Evolutionary conservation across 805 yeast genomes (phyloP), one percentile per base, ranked within the genome.

Genomic region (Kluyveromyces wickerhamii): DNA sequence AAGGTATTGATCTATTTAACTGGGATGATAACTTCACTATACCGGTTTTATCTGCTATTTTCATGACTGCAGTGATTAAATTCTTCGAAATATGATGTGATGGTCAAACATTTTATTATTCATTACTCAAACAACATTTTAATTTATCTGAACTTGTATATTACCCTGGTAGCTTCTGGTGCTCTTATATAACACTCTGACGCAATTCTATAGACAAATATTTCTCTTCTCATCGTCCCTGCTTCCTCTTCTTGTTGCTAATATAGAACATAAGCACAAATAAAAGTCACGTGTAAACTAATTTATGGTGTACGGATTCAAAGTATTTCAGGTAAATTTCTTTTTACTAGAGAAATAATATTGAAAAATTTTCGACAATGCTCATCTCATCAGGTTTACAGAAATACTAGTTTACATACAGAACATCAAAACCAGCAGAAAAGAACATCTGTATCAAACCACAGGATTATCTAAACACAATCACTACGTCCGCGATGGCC

Each of bases 21-120:
- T 63, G 88, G 60, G 98, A 92, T 59, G 98, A 92, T 55, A 92
- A 92, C 58, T 74, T 92, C 49, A 88, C 97, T 30, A 89, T 92
- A 40, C 98, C 98, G 5, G 85, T 85, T 1, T 59, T 89, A 27
- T 79, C 95, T 14, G 79, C 94, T 5, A 51, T 69, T 4, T 75
- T 81, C 46, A 64, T 87, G 43, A 67, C 68, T 49, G 59, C 58
- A 17, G 66, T 73, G 14, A 67, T 79, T 24, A 57, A 52, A 10
- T 23, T 49, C 7, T 59, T 59, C 45, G 54, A 47, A 21, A 52
- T 44, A 30, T 41, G 16, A 33, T 17, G 19, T n/a, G n/a, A n/a
- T n/a, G n/a, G n/a, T n/a, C n/a, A n/a, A n/a, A n/a, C n/a, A n/a
- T n/a, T n/a, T n/a, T n/a, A n/a, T n/a, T n/a, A n/a, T n/a, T n/a